Base-by-base conservation (phyloP, 1,139 yeast genomes). In the Yamadazyma siamensis region DNA sequence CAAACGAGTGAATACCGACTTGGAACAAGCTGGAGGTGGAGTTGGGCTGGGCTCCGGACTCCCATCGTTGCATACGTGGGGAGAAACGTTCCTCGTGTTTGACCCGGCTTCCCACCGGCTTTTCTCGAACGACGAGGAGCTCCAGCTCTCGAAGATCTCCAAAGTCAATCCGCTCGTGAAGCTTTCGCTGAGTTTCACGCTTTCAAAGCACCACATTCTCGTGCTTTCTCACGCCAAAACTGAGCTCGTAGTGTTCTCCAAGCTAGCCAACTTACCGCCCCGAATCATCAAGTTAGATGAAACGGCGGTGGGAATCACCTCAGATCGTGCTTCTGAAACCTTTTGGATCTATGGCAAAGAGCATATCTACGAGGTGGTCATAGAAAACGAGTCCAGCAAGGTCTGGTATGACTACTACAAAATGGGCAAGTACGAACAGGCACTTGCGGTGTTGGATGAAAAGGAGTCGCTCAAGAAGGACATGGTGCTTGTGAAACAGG, bases 351-450 rank as follows among this genome's bases (percentile, higher is more conserved):
- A 41, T 43, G 34, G 52, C 18, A 31, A 31, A 22, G 30, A 39
- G 40, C 34, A 47, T 33, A 42, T 58, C 40, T 38, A 41, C 50
- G 54, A 94, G 50, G 57, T 94, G 7, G 68, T 85, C 3, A 63
- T 85, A 7, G 71, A 68, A 19, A 73, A 83, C 43, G 97, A 91
- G 51, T 67, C 78, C 5, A 61, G 71, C 5, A 81, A 85, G 15
- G 80, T 88, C 4, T 87, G 96, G 96, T 74, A 72, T 39, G 70
- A 81, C 5, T 70, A 85, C 50, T 66, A 83, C 34, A 75, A 73
- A 25, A 66, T 75, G 48, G 72, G 76, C 1, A 67, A 75, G 35
- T 89, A 69, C 53, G 84, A 80, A 12, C 77, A 77, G 32, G 96
- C 97, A 0, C 59, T 88, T 27, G 47, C 57, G 2, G 57, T 76